These are phyloP conservation scores for Xylaria sp. DNA, from an alignment of 2,329 filamentous ascomycete genomes.

Conservation along the genomic window DNA sequence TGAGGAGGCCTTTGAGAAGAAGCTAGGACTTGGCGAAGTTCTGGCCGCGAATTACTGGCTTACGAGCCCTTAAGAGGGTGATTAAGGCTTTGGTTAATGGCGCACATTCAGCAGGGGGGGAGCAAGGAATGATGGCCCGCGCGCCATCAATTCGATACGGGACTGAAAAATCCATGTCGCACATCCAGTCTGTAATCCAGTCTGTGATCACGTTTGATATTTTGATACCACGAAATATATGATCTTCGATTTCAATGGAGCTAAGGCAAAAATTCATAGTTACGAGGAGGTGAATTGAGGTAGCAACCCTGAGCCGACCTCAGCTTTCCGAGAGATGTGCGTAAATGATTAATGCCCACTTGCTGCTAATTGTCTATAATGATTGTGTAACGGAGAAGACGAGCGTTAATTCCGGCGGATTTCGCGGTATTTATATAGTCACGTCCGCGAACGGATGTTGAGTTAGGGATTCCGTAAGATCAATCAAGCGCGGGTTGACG, in stretches of 20 bases:
- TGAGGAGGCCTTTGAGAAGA: slow-evolving; percentile 23
- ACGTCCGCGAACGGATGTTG: too few species aligned
- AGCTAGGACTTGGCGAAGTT: slow-evolving; percentile 29
- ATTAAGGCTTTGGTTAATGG: background rate
- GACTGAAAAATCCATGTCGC: background rate
- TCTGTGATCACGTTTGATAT: slow-evolving; percentile 9
- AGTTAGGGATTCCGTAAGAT: background rate
- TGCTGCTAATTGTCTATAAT: too few species aligned
- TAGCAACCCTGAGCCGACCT: background rate
- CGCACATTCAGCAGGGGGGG: background rate
- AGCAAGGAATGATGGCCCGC: background rate
- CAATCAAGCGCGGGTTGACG: background rate
- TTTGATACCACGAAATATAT: background rate
- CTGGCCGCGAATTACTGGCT: slow-evolving; percentile 30
- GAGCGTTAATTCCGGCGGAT: too few species aligned
- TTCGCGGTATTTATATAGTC: too few species aligned
- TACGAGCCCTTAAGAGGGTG: slow-evolving; percentile 7
- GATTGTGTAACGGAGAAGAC: too few species aligned
- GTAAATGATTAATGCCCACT: background rate
- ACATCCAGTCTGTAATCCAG: background rate
- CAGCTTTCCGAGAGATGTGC: background rate
- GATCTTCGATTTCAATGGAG: background rate
- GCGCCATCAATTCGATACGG: background rate
- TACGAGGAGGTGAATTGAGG: background rate
- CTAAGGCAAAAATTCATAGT: background rate